These are phyloP conservation scores for Neopestalotiopsis rosae DNA, from an alignment of 2,329 filamentous ascomycete species.

Conservation along the genomic window DNA sequence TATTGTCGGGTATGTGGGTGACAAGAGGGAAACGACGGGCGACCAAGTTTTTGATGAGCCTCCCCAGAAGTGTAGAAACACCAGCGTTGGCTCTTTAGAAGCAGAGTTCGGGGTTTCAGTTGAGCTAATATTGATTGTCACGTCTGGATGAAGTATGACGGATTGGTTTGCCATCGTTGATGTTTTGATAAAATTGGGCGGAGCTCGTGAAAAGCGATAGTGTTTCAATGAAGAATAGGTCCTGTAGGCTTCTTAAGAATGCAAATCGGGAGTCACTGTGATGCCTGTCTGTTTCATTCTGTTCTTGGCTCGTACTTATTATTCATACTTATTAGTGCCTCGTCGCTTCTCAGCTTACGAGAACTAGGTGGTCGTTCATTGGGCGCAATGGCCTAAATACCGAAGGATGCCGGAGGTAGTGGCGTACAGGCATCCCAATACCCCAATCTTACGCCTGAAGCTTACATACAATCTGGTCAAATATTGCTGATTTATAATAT, in stretches of 20 bases:
- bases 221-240: no score
- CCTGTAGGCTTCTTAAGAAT: no score
- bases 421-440: neutral
- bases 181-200: neutral
- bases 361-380: no score
- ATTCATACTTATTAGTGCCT: neutral
- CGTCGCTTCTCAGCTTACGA: neutral
- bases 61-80: slow-evolving; percentile 46
- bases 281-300: no score
- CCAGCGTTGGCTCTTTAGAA: neutral
- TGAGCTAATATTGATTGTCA: neutral
- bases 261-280: no score
- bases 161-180: neutral
- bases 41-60: slow-evolving; percentile 40
- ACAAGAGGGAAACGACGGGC: slow-evolving; percentile 24
- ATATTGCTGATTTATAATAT: neutral
- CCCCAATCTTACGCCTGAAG: neutral
- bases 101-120: neutral
- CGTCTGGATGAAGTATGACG: neutral
- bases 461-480: neutral
- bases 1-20: slow-evolving; percentile 27
- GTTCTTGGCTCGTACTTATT: no score
- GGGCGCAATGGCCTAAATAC: neutral
- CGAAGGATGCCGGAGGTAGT: neutral
- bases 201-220: no score